Evolutionary conservation across 495 filamentous ascomycete species (phyloP).

Genomic region (Hyaloscypha variabilis): DNA sequence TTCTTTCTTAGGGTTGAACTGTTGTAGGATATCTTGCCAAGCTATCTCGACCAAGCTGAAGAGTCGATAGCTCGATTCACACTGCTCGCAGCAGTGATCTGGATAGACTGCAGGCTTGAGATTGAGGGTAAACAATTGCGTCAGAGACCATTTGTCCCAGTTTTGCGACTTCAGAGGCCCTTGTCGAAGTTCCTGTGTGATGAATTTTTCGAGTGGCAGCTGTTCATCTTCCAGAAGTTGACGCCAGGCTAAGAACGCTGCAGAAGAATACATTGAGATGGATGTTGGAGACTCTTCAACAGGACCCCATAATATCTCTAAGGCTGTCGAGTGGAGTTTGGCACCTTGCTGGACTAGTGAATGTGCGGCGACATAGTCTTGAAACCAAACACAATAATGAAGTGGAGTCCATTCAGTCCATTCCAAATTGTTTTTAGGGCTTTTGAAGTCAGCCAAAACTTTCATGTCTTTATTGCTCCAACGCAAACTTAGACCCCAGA

Average conservation of each 20-base stretch:
- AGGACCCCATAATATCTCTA: too few relatives aligned
- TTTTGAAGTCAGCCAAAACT: not conserved
- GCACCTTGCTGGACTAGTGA: not conserved
- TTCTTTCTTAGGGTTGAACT: too few relatives aligned
- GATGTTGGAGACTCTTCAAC: not conserved
- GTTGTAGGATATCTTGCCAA: too few relatives aligned
- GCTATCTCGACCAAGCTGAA: too few relatives aligned
- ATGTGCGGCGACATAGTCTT: not conserved
- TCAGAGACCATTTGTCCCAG: not conserved
- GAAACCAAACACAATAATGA: not conserved
- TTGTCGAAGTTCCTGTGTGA: not conserved
- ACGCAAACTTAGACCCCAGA: too few relatives aligned
- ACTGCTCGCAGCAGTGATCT: too few relatives aligned
- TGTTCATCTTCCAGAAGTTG: not conserved
- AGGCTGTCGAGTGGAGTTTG: not conserved
- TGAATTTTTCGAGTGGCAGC: not conserved
- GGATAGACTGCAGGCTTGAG: not conserved
- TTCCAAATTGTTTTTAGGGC: not conserved
- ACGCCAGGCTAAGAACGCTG: not conserved
- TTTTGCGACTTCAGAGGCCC: not conserved
- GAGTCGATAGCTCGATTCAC: too few relatives aligned
- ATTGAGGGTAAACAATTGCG: not conserved
- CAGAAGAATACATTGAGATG: not conserved
- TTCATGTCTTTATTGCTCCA: too few relatives aligned
- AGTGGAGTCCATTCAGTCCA: not conserved